Base-by-base conservation (phyloP, 805 yeast genomes). In the Lipomyces chichibuensis region DNA sequence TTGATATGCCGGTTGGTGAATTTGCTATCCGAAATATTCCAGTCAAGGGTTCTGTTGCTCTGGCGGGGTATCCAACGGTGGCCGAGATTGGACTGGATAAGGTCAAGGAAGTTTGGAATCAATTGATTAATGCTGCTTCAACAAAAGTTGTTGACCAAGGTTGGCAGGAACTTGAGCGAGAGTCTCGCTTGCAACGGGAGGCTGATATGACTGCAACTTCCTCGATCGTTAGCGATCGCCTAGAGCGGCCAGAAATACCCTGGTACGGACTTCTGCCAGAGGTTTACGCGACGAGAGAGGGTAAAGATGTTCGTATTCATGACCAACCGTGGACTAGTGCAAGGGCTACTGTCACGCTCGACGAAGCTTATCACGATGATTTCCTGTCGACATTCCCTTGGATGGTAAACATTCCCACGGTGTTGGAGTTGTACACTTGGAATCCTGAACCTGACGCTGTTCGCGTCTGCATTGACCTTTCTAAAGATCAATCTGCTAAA, bases 11-110 rank as follows among this genome's bases (percentile, higher is more conserved):
- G 8, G 68, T 70, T 6, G 72, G 71, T 6, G 59, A 54, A 37
- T 70, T 71, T 35, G 29, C 54, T 11, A 52, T 71, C 7, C 60
- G 52, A 14, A 57, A 66, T 33, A 43, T 71, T 35, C 74, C 74
- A 3, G 71, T 70, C 4, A 57, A 61, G 43, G 70, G 72, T 8
- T 43, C 53, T n/a, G 68, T 71, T n/a, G 56, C 46, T 9, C 59
- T 68, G 27, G 23, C 60, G 8, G 58, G 66, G 8, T 43, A 43
- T 43, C 49, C 49, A n/a, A 2, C 49, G 23, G 8, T 43, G 49
- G 49, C 43, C 49, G 49, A 43, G 23, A 37, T 43, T n/a, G 49
- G 23, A 17, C 20, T 43, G 49, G 49, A 43, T 17, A 43, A 43
- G 23, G 20, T 17, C 9, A 17, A 43, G 49, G 20, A 43, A 0